phyloP scores from a whole-genome alignment of 73 alveolate genomes.

The Tetrahymena elliotti region DNA sequence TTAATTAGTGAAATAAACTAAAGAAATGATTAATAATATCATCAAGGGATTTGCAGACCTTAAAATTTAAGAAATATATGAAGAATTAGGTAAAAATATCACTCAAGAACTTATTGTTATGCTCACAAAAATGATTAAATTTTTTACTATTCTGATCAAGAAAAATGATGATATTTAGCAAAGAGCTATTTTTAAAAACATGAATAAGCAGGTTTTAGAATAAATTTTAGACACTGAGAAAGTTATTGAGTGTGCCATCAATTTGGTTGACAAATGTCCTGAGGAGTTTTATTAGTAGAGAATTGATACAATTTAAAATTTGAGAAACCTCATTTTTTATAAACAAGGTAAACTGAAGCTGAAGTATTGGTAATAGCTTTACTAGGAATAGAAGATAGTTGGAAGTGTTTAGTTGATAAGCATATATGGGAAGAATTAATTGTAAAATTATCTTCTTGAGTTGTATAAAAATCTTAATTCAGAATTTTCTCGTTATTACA shows the following conservation, averaged over 20 bases:
- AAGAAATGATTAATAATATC: not conserved
- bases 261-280: not conserved
- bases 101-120: not conserved
- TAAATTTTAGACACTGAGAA: not conserved
- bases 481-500: not conserved
- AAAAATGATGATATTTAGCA: not conserved
- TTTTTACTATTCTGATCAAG: not conserved
- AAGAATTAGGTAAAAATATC: not conserved
- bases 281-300: not conserved
- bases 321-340: not conserved
- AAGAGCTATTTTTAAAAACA: not conserved
- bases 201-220: not conserved
- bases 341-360: not conserved
- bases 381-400: not conserved
- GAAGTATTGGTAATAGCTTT: not conserved
- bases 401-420: not conserved
- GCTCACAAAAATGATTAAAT: not conserved
- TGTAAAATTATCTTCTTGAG: not conserved
- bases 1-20: not conserved
- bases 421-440: not conserved
- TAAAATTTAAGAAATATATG: not conserved
- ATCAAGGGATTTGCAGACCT: not conserved
- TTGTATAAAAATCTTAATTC: not conserved
- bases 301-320: not conserved
- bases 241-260: not conserved